Evolutionary conservation across 371 early-diverging fungal genomes (phyloP).

Genomic region (Nematocida sp.): DNA sequence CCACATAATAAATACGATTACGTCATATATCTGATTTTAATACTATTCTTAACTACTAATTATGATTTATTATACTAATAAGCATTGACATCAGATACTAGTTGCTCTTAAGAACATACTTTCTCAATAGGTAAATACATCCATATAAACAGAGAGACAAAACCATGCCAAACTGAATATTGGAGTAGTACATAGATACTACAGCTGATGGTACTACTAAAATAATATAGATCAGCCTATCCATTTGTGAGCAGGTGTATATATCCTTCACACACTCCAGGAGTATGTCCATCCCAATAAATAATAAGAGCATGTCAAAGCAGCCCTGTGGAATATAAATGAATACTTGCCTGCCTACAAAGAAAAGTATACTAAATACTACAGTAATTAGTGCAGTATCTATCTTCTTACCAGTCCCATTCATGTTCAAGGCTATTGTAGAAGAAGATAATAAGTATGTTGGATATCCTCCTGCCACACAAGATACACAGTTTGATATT

Average conservation of each 20-base stretch:
- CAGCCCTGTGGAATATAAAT: slow-evolving; percentile 11
- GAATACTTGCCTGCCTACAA: neutral
- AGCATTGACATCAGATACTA: too few relatives aligned
- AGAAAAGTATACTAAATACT: neutral
- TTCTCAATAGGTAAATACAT: neutral
- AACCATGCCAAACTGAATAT: slow-evolving; percentile 26
- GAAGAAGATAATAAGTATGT: slow-evolving; percentile 43
- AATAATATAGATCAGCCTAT: neutral
- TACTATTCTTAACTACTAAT: too few relatives aligned
- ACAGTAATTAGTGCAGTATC: slow-evolving; percentile 8
- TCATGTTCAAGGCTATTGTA: slow-evolving; percentile 35
- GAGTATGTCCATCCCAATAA: slow-evolving; percentile 48
- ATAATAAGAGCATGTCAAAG: slow-evolving; percentile 31
- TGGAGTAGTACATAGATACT: neutral
- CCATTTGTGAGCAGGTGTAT: too few relatives aligned
- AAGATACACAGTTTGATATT: slow-evolving; percentile 1
- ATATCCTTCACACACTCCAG: neutral
- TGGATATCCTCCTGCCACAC: slow-evolving; percentile 13
- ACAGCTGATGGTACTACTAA: neutral
- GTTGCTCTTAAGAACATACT: neutral
- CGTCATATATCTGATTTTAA: too few relatives aligned
- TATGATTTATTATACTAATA: too few relatives aligned
- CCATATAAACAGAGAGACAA: too few relatives aligned
- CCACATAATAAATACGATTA: too few relatives aligned
- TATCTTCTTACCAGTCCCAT: neutral